Conservation (phyloP, 768 basidiomycete species). For the Leccinum uliginosum region DNA sequence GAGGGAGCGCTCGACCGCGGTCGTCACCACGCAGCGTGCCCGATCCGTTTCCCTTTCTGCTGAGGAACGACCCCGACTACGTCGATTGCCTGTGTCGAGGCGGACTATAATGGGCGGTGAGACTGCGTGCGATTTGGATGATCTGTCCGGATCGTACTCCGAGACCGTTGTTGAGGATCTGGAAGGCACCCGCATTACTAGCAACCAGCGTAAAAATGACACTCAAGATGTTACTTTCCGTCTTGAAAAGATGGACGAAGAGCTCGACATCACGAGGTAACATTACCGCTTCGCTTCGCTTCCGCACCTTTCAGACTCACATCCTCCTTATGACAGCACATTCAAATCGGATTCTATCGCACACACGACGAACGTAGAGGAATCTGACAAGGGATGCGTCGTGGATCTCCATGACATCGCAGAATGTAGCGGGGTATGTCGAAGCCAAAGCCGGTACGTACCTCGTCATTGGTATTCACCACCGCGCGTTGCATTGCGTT, state of each 20-base stretch:
- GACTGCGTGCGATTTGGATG: too few species aligned
- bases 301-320: background rate
- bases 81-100: background rate
- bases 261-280: background rate
- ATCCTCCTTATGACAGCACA: background rate
- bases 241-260: background rate
- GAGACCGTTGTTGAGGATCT: background rate
- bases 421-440: background rate
- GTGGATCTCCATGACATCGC: constrained; percentile 8
- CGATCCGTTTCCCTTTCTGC: background rate
- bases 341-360: background rate
- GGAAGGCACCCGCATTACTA: too few species aligned
- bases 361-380: background rate
- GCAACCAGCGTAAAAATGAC: too few species aligned
- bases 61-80: background rate
- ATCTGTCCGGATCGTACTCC: background rate
- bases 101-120: background rate
- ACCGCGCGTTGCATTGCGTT: too few species aligned
- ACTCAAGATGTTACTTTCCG: background rate
- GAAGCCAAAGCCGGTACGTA: constrained; percentile 8
- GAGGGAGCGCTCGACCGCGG: too few species aligned
- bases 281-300: background rate
- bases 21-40: too few species aligned
- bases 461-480: background rate
- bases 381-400: background rate